A percentile compares a stretch with the other conserved stretches of the same genome.
Conservation (phyloP, 441 rosid genomes). For the Gossypium aridum region DNA sequence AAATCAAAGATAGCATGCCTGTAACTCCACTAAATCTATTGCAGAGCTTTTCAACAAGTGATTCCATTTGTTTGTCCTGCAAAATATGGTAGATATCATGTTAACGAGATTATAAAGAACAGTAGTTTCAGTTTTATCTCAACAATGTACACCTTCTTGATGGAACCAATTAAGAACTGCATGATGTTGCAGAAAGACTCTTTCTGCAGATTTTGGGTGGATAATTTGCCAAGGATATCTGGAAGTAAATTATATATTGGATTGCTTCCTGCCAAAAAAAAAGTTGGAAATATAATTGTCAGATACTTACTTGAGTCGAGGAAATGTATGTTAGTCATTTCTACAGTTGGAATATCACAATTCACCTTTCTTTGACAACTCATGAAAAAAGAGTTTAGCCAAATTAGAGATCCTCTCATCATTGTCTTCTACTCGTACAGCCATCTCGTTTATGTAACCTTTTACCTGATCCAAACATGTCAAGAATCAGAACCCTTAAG, state of each 20-base stretch:
- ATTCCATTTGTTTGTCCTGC: conserved; percentile 98
- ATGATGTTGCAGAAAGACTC: conserved; percentile 85
- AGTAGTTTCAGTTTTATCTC: conserved; percentile 14
- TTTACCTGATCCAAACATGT: conserved; percentile 61
- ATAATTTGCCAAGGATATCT: conserved; percentile 85
- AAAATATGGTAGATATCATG: conserved; percentile 14
- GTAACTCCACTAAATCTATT: conserved; percentile 89
- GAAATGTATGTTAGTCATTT: conserved; percentile 7
- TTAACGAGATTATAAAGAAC: neutral
- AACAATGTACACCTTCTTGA: conserved; percentile 61
- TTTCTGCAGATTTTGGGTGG: conserved; percentile 66
- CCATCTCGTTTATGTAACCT: conserved; percentile 96
- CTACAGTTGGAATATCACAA: neutral
- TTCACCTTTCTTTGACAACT: conserved; percentile 94
- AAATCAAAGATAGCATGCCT: conserved; percentile 38
- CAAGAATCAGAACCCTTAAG: conserved; percentile 16
- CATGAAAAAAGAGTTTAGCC: conserved; percentile 89
- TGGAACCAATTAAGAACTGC: conserved; percentile 96
- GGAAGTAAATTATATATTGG: conserved; percentile 96
- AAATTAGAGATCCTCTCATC: conserved; percentile 87
- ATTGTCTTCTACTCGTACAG: conserved; percentile 74
- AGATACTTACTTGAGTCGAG: neutral
- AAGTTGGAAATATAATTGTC: conserved; percentile 1
- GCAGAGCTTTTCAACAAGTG: conserved; percentile 98
- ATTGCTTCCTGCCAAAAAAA: conserved; percentile 69